A percentile compares a stretch with the other conserved stretches of the same genome.
These are phyloP conservation scores for Fonsecaea monophora DNA, from an alignment of 2,329 filamentous ascomycete species.

Conservation along the genomic window DNA sequence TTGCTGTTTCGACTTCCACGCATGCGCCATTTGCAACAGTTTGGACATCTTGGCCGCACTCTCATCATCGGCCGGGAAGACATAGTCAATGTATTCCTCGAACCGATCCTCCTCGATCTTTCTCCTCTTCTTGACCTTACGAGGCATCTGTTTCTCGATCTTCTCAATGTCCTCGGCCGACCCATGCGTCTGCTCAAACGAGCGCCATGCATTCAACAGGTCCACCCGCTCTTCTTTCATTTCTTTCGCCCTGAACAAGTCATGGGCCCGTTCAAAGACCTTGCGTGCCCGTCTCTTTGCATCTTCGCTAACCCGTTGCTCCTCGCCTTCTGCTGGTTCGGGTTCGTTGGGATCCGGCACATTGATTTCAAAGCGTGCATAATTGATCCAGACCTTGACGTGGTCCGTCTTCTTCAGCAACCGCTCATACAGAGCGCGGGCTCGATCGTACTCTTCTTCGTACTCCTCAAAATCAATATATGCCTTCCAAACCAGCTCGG, in stretches of 20 bases:
- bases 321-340: slow-evolving; percentile 65
- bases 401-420: slow-evolving; percentile 94
- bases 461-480: slow-evolving; percentile 99
- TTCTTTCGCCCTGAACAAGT: slow-evolving; percentile 84
- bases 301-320: slow-evolving; percentile 73
- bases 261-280: slow-evolving; percentile 85
- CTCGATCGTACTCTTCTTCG: slow-evolving; percentile 85
- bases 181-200: slow-evolving; percentile 89
- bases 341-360: slow-evolving; percentile 76
- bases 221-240: slow-evolving; percentile 93
- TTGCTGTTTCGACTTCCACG: slow-evolving; percentile 75
- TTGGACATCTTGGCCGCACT: slow-evolving; percentile 82
- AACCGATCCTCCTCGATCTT: slow-evolving; percentile 90
- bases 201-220: slow-evolving; percentile 88
- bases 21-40: slow-evolving; percentile 82
- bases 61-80: slow-evolving; percentile 95
- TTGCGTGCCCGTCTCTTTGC: slow-evolving; percentile 82
- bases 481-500: slow-evolving; percentile 94
- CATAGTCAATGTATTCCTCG: slow-evolving; percentile 96
- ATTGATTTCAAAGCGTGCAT: slow-evolving; percentile 97
- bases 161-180: slow-evolving; percentile 74
- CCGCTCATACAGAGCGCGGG: slow-evolving; percentile 83
- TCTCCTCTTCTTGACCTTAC: slow-evolving; percentile 84
- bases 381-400: slow-evolving; percentile 99
- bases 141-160: slow-evolving; percentile 92